phyloP scores from a whole-genome alignment of 2,329 filamentous ascomycete species.

The Metarhizium brunneum region DNA sequence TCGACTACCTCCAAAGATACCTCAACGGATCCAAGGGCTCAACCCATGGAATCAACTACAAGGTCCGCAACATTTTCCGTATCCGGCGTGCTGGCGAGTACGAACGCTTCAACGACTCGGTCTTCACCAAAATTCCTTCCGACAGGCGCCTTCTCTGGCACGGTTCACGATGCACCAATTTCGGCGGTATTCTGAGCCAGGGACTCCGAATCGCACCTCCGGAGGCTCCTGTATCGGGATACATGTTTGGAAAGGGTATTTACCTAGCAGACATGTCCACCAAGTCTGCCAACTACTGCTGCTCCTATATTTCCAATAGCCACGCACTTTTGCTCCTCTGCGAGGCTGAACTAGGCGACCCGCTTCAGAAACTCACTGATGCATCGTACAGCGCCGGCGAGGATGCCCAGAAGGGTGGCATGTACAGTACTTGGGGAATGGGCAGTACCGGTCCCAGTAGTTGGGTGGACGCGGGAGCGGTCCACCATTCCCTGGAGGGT shows the following conservation, averaged over 20 bases:
- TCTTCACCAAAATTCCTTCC: conserved; percentile 42
- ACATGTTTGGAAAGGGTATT: conserved; percentile 88
- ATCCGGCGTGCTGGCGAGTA: conserved; percentile 67
- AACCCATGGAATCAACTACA: conserved; percentile 54
- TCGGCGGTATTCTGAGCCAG: conserved; percentile 77
- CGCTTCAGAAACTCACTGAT: conserved; percentile 54
- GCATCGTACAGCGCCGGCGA: conserved; percentile 55
- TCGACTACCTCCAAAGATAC: conserved; percentile 54
- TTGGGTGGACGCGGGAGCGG: conserved; percentile 67
- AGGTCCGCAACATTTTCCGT: conserved; percentile 69
- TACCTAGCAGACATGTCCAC: conserved; percentile 80
- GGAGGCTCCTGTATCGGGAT: conserved; percentile 68
- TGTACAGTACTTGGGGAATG: conserved; percentile 61
- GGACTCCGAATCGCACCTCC: conserved; percentile 84
- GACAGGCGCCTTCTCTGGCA: conserved; percentile 80
- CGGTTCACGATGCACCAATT: conserved; percentile 75
- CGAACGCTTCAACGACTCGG: conserved; percentile 54
- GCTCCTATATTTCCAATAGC: conserved; percentile 48
- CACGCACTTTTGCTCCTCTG: conserved; percentile 72
- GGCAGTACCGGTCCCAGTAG: conserved; percentile 52
- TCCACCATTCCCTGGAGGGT: conserved; percentile 57
- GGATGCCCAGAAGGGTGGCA: conserved; percentile 48
- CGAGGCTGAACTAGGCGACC: conserved; percentile 66
- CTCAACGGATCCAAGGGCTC: conserved; percentile 55
- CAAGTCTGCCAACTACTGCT: conserved; percentile 77